phyloP scores from a whole-genome alignment of 2,329 filamentous ascomycete genomes.

The Penicillium sp. region DNA sequence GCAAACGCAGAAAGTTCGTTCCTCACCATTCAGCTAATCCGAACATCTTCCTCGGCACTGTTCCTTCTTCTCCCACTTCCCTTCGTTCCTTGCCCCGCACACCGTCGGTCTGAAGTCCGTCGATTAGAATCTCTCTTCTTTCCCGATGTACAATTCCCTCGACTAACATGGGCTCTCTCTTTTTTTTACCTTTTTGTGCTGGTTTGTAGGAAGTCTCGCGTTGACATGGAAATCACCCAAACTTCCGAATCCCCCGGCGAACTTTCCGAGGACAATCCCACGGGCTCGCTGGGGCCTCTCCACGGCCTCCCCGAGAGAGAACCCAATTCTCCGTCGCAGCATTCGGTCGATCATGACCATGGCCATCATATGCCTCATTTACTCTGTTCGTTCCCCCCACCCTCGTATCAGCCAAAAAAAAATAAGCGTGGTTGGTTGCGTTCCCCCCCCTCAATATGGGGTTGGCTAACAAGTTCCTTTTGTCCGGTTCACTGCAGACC shows the following conservation, averaged over 20 bases:
- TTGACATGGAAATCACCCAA: slow-evolving; percentile 34
- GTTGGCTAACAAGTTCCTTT: neutral
- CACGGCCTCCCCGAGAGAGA: slow-evolving; percentile 27
- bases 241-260: slow-evolving; percentile 32
- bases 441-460: neutral
- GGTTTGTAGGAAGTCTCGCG: slow-evolving; percentile 34
- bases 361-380: slow-evolving; percentile 59
- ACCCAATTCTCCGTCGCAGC: slow-evolving; percentile 40
- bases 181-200: neutral
- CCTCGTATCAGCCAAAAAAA: no score
- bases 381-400: slow-evolving; percentile 49
- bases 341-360: slow-evolving; percentile 43
- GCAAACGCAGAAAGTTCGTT: slow-evolving; percentile 62
- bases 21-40: neutral
- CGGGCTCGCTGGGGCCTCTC: slow-evolving; percentile 24
- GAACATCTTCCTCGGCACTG: neutral
- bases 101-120: no score
- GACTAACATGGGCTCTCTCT: slow-evolving; percentile 10
- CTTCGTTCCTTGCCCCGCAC: no score
- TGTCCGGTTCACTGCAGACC: slow-evolving; percentile 17
- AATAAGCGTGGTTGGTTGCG: no score
- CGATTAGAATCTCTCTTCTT: no score
- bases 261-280: slow-evolving; percentile 28
- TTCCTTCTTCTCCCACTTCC: no score
- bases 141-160: neutral